Evolutionary conservation across 2,329 filamentous ascomycete species (phyloP).

Genomic region (Pseudogymnoascus pannorum): DNA sequence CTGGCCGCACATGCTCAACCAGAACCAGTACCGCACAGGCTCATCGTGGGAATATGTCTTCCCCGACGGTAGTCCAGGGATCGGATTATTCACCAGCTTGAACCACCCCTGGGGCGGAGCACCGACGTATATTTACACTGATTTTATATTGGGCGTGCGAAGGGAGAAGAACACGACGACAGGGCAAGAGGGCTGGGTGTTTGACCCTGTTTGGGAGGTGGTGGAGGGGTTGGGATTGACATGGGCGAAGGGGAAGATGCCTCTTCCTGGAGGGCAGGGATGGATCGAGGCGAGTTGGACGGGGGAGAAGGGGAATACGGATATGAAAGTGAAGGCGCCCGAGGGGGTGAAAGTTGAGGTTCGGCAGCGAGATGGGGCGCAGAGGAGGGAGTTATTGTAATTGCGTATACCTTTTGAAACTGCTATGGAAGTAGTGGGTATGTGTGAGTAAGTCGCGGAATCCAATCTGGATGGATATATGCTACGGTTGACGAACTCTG

Average conservation of each 20-base stretch:
- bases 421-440: neutral
- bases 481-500: neutral
- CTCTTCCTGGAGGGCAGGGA: neutral
- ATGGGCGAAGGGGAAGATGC: conserved; percentile 2
- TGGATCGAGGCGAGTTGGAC: conserved; percentile 1
- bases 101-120: conserved; percentile 39
- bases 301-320: neutral
- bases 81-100: conserved; percentile 36
- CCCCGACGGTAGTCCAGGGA: conserved; percentile 32
- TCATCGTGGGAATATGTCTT: conserved; percentile 40
- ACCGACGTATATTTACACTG: conserved; percentile 37
- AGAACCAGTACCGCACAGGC: conserved; percentile 31
- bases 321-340: neutral
- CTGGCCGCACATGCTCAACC: conserved; percentile 36
- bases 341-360: neutral
- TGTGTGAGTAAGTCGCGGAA: neutral
- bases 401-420: neutral
- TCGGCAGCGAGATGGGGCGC: neutral
- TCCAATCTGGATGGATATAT: neutral
- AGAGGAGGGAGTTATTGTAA: conserved; percentile 1
- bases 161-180: conserved; percentile 12
- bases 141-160: conserved; percentile 28
- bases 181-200: neutral
- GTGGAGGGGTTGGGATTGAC: neutral
- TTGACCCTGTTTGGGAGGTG: conserved; percentile 1